Evolutionary conservation across 352 stramenopile genomes (phyloP).

Genomic region (Globisporangium nunn): DNA sequence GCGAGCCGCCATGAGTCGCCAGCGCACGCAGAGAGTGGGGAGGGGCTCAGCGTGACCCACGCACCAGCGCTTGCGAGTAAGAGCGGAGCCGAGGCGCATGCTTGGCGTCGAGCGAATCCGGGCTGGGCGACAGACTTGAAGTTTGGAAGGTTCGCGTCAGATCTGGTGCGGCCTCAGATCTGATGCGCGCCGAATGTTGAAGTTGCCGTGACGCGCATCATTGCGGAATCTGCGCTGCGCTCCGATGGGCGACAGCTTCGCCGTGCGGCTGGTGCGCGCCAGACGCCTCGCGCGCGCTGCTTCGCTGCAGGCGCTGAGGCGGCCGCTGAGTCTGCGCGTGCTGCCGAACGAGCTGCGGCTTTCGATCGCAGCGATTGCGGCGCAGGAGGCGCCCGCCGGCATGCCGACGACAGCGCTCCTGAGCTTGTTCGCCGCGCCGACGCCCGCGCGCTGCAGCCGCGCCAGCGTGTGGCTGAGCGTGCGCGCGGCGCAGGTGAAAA

Average conservation of each 20-base stretch:
- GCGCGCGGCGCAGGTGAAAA: constrained; percentile 13
- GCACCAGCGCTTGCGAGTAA: constrained; percentile 41
- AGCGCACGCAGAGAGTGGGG: too few species aligned
- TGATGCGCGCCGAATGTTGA: constrained; percentile 8
- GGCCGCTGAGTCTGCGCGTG: constrained; percentile 21
- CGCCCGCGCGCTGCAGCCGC: neutral
- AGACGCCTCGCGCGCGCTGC: too few species aligned
- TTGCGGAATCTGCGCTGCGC: too few species aligned
- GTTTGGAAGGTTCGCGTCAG: neutral
- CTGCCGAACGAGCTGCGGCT: constrained; percentile 16
- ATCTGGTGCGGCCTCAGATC: neutral
- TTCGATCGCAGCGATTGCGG: neutral
- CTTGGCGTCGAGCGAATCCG: neutral
- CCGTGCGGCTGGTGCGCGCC: constrained; percentile 27
- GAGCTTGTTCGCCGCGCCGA: constrained; percentile 2
- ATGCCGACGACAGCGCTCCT: constrained; percentile 2
- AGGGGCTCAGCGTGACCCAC: neutral
- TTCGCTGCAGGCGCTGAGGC: constrained; percentile 26
- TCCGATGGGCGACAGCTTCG: constrained; percentile 14
- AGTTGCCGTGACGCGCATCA: constrained; percentile 7
- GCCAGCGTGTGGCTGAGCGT: constrained; percentile 3
- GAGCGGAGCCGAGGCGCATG: constrained; percentile 10
- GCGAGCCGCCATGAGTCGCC: neutral
- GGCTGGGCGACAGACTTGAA: neutral
- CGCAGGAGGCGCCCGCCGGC: neutral